Conservation (phyloP, 352 stramenopile species). For the Globisporangium paroecandrum region DNA sequence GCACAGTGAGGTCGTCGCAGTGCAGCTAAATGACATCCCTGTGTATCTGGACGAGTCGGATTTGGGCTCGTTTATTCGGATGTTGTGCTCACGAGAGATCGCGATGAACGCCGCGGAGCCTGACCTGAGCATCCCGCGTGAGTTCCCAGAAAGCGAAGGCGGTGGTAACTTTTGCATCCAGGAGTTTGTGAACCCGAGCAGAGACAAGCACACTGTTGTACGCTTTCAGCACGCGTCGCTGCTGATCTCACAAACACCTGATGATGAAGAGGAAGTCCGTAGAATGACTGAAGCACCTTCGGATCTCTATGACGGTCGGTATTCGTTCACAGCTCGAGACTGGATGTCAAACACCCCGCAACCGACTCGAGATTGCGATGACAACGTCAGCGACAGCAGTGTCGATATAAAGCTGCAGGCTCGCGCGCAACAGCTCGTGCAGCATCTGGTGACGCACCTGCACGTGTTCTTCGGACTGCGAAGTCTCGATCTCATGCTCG, state of each 20-base stretch:
- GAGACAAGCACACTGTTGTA: neutral
- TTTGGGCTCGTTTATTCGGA: conserved; percentile 24
- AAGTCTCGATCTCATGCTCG: conserved; percentile 8
- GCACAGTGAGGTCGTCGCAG: conserved; percentile 15
- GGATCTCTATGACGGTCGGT: neutral
- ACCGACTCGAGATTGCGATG: neutral
- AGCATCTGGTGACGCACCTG: conserved; percentile 7
- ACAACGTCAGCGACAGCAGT: neutral
- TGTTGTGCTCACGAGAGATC: conserved; percentile 27
- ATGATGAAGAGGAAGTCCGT: neutral
- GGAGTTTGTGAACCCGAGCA: conserved; percentile 9
- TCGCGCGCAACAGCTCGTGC: neutral
- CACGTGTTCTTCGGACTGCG: conserved; percentile 17
- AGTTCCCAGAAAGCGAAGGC: conserved; percentile 1
- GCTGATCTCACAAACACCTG: neutral
- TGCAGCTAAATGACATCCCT: conserved; percentile 15
- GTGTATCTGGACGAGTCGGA: conserved; percentile 18
- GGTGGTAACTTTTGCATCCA: conserved; percentile 31
- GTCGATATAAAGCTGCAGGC: neutral
- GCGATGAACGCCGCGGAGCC: conserved; percentile 24
- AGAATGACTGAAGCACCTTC: neutral
- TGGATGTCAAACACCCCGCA: neutral
- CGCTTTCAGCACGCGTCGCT: conserved; percentile 3
- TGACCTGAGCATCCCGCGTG: conserved; percentile 19
- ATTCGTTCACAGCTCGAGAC: conserved; percentile 3